These are phyloP conservation scores for Blastomyces gilchristii DNA, from an alignment of 2,329 filamentous ascomycete species.

Conservation along the genomic window DNA sequence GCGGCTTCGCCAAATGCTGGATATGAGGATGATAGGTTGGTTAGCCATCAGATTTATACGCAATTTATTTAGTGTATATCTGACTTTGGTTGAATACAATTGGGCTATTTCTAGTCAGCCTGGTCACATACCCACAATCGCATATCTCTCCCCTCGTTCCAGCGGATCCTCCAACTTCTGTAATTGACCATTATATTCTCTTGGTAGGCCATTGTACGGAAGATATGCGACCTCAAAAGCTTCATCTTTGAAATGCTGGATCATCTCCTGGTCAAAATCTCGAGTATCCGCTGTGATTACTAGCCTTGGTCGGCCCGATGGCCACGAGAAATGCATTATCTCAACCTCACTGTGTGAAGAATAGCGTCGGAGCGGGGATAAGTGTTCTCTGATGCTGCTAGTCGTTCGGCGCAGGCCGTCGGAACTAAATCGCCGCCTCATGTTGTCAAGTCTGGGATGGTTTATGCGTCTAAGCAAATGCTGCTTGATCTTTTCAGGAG, in stretches of 20 bases:
- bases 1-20: conserved; percentile 54
- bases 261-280: conserved; percentile 10
- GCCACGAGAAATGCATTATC: conserved; percentile 1
- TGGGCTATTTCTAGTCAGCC: not conserved
- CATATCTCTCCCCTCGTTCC: conserved; percentile 50
- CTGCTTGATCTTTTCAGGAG: not conserved
- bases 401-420: not conserved
- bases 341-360: not conserved
- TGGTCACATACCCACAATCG: conserved; percentile 36
- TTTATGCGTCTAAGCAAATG: not conserved
- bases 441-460: not conserved
- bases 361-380: not conserved
- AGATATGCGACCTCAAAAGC: conserved; percentile 52
- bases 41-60: not conserved
- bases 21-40: conserved; percentile 2
- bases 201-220: conserved; percentile 43
- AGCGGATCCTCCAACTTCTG: conserved; percentile 44
- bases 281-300: conserved; percentile 12
- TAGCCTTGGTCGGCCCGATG: not conserved
- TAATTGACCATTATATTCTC: conserved; percentile 42
- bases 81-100: not conserved
- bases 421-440: not conserved
- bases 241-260: conserved; percentile 33
- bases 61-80: not conserved
- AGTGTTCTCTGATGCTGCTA: not conserved